Percentiles rank a stretch among this genome's conserved stretches.
These are phyloP conservation scores for Naganishia cerealis DNA, from an alignment of 1,284 basidiomycete species.

Conservation along the genomic window DNA sequence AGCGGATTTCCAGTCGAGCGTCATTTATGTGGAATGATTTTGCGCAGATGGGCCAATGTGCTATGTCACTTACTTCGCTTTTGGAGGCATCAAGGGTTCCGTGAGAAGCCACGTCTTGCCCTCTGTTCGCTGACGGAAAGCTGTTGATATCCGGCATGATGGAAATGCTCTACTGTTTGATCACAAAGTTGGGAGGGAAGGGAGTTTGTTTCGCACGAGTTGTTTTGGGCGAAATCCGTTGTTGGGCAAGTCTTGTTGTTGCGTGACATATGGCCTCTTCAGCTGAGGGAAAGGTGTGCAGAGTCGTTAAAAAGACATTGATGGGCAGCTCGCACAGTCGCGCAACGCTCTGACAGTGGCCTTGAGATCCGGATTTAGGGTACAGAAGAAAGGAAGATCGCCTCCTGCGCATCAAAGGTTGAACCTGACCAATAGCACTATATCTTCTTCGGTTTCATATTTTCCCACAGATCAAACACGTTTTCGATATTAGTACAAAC, in stretches of 20 bases:
- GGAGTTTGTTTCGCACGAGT: neutral
- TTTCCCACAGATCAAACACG: neutral
- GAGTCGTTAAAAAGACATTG: too few relatives aligned
- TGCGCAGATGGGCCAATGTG: neutral
- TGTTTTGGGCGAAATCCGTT: too few relatives aligned
- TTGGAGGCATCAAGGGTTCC: neutral
- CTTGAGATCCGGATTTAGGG: neutral
- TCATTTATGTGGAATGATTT: neutral
- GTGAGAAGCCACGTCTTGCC: neutral
- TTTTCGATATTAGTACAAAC: conserved; percentile 1
- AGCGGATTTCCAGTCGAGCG: neutral
- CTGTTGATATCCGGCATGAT: conserved; percentile 2
- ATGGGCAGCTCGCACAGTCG: too few relatives aligned
- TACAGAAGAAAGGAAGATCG: neutral
- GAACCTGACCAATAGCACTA: neutral
- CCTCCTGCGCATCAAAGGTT: neutral
- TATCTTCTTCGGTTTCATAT: neutral
- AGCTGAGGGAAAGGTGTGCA: too few relatives aligned
- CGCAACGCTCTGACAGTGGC: neutral
- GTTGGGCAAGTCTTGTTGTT: too few relatives aligned
- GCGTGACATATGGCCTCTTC: too few relatives aligned
- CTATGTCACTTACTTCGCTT: neutral
- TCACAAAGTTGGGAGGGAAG: neutral
- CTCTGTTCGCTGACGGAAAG: neutral
- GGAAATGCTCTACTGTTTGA: neutral